These are phyloP conservation scores for Rhodosporidiobolus sp. DNA, from an alignment of 768 basidiomycete genomes.

Conservation along the genomic window DNA sequence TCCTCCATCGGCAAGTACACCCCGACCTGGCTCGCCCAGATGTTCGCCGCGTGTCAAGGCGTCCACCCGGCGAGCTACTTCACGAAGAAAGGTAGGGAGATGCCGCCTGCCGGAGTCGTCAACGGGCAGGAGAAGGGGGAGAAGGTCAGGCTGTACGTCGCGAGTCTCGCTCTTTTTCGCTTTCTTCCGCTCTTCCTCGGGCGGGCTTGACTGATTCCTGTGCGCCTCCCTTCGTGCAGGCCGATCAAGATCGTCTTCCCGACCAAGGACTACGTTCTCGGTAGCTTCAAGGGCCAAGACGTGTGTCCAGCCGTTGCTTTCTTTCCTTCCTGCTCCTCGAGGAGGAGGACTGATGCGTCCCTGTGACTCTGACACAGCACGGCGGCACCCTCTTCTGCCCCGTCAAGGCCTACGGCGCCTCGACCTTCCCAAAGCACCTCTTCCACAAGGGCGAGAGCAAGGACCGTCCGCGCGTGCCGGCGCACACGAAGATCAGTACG, in stretches of 20 bases:
- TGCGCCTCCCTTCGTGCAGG: no score
- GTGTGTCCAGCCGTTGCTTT: not conserved
- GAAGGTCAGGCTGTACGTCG: not conserved
- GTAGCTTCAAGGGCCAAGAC: not conserved
- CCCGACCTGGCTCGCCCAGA: conserved; percentile 26
- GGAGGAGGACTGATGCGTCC: not conserved
- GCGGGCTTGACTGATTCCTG: no score
- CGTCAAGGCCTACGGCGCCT: not conserved
- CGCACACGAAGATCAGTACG: conserved; percentile 36
- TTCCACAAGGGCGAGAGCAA: conserved; percentile 23
- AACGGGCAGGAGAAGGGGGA: not conserved
- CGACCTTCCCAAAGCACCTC: conserved; percentile 16
- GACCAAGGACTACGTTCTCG: conserved; percentile 20
- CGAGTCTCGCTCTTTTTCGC: no score
- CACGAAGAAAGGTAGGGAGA: not conserved
- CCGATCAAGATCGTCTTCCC: conserved; percentile 38
- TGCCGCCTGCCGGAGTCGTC: not conserved
- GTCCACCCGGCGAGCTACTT: conserved; percentile 20
- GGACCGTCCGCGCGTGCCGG: conserved; percentile 10
- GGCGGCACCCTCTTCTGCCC: conserved; percentile 37
- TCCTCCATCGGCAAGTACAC: conserved; percentile 26
- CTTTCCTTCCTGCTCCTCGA: not conserved
- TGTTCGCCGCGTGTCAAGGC: conserved; percentile 23
- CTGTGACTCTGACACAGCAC: not conserved
- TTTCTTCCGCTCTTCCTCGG: no score